phyloP scores from a whole-genome alignment of 179 eudicot species.

The Heliamphora pulchella region DNA sequence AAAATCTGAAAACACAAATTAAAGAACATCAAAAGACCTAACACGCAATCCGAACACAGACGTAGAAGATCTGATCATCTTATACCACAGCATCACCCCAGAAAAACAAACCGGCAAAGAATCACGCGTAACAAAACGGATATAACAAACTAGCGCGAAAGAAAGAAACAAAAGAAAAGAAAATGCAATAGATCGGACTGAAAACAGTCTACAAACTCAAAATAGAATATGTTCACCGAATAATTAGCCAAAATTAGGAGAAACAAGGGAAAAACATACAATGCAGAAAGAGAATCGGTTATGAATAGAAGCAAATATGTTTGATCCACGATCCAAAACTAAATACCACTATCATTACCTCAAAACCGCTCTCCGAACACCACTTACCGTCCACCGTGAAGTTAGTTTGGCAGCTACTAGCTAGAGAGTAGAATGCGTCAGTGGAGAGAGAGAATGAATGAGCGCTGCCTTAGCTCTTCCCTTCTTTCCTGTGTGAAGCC shows the following conservation, averaged over 20 bases:
- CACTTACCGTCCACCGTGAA: neutral
- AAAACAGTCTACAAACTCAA: neutral
- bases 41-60: neutral
- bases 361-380: slow-evolving; percentile 7
- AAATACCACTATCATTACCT: slow-evolving; percentile 12
- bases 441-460: neutral
- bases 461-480: too few relatives aligned
- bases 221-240: neutral
- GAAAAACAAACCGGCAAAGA: neutral
- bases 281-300: too few relatives aligned
- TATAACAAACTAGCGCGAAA: too few relatives aligned
- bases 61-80: neutral
- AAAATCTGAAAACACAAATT: neutral
- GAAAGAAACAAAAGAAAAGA: neutral
- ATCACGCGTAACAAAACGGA: neutral
- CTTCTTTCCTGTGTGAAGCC: too few relatives aligned
- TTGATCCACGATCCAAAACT: neutral
- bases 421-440: neutral
- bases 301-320: neutral
- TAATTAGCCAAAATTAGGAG: neutral
- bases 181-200: slow-evolving; percentile 12
- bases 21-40: neutral
- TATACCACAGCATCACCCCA: neutral
- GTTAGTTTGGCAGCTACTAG: neutral
- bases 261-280: neutral